Evolutionary conservation across 1,139 yeast genomes (phyloP), one percentile per base, ranked within the genome.

Genomic region (Geotrichum siamense): DNA sequence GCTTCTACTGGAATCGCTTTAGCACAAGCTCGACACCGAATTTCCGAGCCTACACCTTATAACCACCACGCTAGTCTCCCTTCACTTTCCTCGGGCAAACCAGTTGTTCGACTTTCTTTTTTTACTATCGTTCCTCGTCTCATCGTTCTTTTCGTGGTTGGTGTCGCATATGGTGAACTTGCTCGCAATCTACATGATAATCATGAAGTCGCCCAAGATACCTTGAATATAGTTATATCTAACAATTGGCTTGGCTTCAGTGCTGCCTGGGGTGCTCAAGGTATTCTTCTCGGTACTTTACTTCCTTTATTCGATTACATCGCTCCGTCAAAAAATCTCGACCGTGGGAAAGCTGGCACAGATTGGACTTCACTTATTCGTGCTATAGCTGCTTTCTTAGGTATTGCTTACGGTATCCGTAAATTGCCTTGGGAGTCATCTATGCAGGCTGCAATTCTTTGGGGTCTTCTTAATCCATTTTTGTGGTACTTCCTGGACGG

Each of bases 401-500:
- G 96, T 2, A 76, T 89, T 23, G 75, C 85, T 6, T 87, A 84
- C 57, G 94, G 94, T 19, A 75, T 87, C 37, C 75, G 93, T 51
- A 82, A 82, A 54, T 72, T 85, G 39, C 82, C 82, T 52, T 86
- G 95, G 95, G 67, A 74, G 35, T 77, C 87, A 0, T 75, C 85
- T 16, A 64, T 80, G 36, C 94, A 86, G 58, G 85, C 86, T 3
- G 76, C 89, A 5, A 69, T 77, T 37, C 74, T 82, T 5, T 84
- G 94, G 86, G 73, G 82, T 3, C 66, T 81, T 41, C 70, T 85
- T 47, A 84, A 83, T 63, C 82, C 93, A 0, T 77, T 85, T 13
- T 67, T 87, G 48, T 87, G 96, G 95, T 65, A 79, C 47, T 67
- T 83, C 39, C 70, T 86, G 45, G 96, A 87, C 61, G 82, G 87